phyloP scores from a whole-genome alignment of 2,329 filamentous ascomycete genomes.

The Penicillium sp. region DNA sequence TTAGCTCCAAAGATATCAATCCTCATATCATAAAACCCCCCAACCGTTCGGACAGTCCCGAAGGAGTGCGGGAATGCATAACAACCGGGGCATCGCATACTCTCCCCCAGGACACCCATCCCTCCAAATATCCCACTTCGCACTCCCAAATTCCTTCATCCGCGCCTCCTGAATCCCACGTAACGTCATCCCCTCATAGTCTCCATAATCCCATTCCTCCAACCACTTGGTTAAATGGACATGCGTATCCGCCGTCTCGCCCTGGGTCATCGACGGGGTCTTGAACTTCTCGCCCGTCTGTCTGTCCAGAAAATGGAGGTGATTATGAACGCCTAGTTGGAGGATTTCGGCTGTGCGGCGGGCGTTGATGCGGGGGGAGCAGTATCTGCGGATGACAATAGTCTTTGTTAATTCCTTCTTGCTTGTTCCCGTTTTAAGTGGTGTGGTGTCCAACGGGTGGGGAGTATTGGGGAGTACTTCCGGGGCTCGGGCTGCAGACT shows the following conservation, averaged over 20 bases:
- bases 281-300: not conserved
- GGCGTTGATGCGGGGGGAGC: conserved; percentile 11
- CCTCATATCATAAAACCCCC: not conserved
- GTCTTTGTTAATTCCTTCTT: too few species aligned
- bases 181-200: conserved; percentile 75
- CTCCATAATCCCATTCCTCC: conserved; percentile 78
- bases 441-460: too few species aligned
- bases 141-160: conserved; percentile 1
- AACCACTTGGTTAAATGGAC: conserved; percentile 59
- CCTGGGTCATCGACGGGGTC: not conserved
- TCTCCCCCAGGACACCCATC: conserved; percentile 22
- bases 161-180: conserved; percentile 58
- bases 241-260: not conserved
- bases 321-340: conserved; percentile 10
- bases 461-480: too few species aligned
- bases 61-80: too few species aligned
- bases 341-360: conserved; percentile 16
- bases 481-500: too few species aligned
- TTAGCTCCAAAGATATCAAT: too few species aligned
- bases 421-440: too few species aligned
- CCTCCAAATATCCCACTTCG: conserved; percentile 19
- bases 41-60: too few species aligned
- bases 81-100: conserved; percentile 4
- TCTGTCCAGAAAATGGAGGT: conserved; percentile 11
- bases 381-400: conserved; percentile 3